Conservation (phyloP, 306 rosid species). For the Begonia peltatifolia region DNA sequence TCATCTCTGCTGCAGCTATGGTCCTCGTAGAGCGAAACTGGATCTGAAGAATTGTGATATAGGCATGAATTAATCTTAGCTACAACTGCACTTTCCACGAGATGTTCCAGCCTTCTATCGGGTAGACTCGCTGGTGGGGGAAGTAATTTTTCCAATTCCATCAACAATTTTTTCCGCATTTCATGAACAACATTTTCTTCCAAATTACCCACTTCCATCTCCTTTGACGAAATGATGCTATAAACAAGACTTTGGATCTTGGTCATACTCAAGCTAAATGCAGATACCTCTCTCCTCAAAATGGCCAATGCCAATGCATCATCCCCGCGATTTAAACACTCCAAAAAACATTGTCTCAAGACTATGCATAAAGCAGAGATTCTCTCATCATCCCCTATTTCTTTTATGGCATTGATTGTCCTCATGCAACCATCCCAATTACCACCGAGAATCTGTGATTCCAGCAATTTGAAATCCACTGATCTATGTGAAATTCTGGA, state of each 20-base stretch:
- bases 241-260: conserved; percentile 49
- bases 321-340: conserved; percentile 46
- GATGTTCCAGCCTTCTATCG: conserved; percentile 56
- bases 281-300: conserved; percentile 43
- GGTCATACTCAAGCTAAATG: conserved; percentile 28
- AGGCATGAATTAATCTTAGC: conserved; percentile 59
- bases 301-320: conserved; percentile 46
- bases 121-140: conserved; percentile 53
- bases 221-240: conserved; percentile 29
- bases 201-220: conserved; percentile 20
- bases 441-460: conserved; percentile 41
- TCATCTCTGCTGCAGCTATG: conserved; percentile 59
- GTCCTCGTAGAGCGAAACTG: conserved; percentile 58
- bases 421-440: conserved; percentile 46
- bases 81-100: conserved; percentile 52
- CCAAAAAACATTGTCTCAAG: conserved; percentile 45
- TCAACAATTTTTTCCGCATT: conserved; percentile 26
- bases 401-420: conserved; percentile 33
- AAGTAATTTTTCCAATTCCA: conserved; percentile 50
- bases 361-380: conserved; percentile 58
- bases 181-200: conserved; percentile 24
- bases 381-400: conserved; percentile 35
- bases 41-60: conserved; percentile 42
- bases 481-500: conserved; percentile 55
- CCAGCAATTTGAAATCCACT: conserved; percentile 35